A percentile compares a stretch with the other conserved stretches of the same genome.
Evolutionary conservation across 140 eudicot genomes (phyloP).

Genomic region (Flaveria floridana): DNA sequence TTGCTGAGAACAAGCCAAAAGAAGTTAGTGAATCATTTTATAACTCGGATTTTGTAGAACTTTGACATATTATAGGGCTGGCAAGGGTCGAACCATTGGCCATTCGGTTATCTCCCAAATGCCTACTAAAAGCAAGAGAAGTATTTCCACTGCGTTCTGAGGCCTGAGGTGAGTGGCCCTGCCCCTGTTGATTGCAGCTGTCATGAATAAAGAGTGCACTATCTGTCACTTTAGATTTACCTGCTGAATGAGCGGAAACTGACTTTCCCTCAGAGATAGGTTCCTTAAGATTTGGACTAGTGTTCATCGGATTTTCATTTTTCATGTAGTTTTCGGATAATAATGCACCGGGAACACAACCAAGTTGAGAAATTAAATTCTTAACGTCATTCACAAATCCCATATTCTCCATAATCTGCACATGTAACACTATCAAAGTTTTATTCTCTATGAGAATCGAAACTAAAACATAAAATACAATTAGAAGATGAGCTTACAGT

Average conservation of each 20-base stretch:
- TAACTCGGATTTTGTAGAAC: constrained; percentile 16
- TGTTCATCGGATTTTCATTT: constrained; percentile 38
- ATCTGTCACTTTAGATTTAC: constrained; percentile 29
- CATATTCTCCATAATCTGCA: constrained; percentile 70
- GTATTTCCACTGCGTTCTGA: constrained; percentile 38
- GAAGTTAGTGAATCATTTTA: constrained; percentile 31
- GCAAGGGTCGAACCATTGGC: no score
- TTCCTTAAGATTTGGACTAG: constrained; percentile 19
- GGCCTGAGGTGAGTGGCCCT: constrained; percentile 39
- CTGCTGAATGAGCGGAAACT: constrained; percentile 32
- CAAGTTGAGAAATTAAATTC: constrained; percentile 69
- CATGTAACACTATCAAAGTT: not conserved
- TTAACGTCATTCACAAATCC: constrained; percentile 70
- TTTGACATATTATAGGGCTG: constrained; percentile 6
- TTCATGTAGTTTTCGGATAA: constrained; percentile 53
- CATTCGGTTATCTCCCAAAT: no score
- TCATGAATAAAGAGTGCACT: constrained; percentile 31
- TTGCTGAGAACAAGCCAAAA: constrained; percentile 34
- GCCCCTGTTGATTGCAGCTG: constrained; percentile 33
- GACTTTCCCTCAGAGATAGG: constrained; percentile 29
- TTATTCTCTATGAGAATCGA: not conserved
- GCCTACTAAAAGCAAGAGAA: constrained; percentile 33
- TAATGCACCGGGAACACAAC: constrained; percentile 67
- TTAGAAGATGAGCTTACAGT: constrained; percentile 49
- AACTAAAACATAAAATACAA: constrained; percentile 1